phyloP scores from a whole-genome alignment of 2,329 filamentous ascomycete species.

The Periconia macrospinosa region DNA sequence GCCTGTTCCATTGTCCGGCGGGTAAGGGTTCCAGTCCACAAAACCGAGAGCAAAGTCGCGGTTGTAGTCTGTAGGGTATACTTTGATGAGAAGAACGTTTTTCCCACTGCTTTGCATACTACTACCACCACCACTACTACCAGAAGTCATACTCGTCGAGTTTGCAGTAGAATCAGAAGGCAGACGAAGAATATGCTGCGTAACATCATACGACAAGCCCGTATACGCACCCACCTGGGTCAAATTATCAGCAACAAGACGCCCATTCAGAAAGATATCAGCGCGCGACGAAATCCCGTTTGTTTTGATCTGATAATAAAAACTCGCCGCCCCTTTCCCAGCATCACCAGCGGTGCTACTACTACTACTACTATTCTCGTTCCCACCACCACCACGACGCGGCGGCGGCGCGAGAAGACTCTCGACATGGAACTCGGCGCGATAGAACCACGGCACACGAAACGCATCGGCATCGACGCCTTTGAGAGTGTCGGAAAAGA shows the following conservation, averaged over 20 bases:
- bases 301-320: slow-evolving; percentile 57
- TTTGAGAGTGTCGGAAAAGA: slow-evolving; percentile 57
- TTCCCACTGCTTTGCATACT: slow-evolving; percentile 27
- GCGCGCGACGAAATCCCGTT: slow-evolving; percentile 64
- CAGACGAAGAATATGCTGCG: slow-evolving; percentile 31
- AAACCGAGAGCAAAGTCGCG: slow-evolving; percentile 63
- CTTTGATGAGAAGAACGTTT: slow-evolving; percentile 58
- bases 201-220: slow-evolving; percentile 60
- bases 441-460: slow-evolving; percentile 61
- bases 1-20: slow-evolving; percentile 64
- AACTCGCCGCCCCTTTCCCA: too few relatives aligned
- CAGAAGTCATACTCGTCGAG: too few relatives aligned
- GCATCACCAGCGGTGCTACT: too few relatives aligned
- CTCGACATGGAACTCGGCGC: slow-evolving; percentile 40
- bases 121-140: too few relatives aligned
- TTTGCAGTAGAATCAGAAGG: too few relatives aligned
- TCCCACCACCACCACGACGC: too few relatives aligned
- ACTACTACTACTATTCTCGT: too few relatives aligned
- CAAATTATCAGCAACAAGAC: slow-evolving; percentile 51
- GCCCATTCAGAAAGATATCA: slow-evolving; percentile 63
- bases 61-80: slow-evolving; percentile 62
- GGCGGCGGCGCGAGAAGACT: too few relatives aligned
- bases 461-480: slow-evolving; percentile 53
- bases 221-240: slow-evolving; percentile 60
- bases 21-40: slow-evolving; percentile 65